phyloP scores from a whole-genome alignment of 768 basidiomycete genomes.

The Lactarius evosmus region DNA sequence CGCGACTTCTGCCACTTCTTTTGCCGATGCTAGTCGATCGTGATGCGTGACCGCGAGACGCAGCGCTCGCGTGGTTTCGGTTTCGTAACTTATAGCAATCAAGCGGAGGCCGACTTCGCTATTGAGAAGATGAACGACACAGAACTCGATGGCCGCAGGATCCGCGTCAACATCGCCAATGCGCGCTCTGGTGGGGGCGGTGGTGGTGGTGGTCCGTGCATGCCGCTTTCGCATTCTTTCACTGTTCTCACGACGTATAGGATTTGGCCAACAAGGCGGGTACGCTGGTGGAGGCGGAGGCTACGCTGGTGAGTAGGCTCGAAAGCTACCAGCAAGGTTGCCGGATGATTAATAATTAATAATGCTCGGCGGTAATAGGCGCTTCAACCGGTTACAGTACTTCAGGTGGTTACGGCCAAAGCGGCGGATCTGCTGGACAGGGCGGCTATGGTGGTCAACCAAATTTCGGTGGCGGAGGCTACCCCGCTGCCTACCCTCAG shows the following conservation, averaged over 20 bases:
- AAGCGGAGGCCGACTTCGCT: constrained; percentile 71
- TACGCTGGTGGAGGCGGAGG: constrained; percentile 37
- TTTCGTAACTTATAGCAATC: constrained; percentile 75
- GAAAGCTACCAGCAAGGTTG: neutral
- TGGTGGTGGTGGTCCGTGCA: constrained; percentile 42
- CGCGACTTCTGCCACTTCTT: constrained; percentile 4
- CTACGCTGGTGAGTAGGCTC: constrained; percentile 28
- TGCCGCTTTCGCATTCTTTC: neutral
- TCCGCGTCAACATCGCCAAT: constrained; percentile 85
- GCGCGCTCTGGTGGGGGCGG: constrained; percentile 54
- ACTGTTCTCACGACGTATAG: constrained; percentile 5
- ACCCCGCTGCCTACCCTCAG: constrained; percentile 7
- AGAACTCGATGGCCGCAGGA: constrained; percentile 88
- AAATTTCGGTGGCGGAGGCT: constrained; percentile 28
- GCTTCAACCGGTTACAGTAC: constrained; percentile 33
- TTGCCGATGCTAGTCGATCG: constrained; percentile 68
- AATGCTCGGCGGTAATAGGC: neutral
- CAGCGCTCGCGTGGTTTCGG: constrained; percentile 96
- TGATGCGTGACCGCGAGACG: constrained; percentile 98
- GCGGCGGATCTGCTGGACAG: constrained; percentile 34
- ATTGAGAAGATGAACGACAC: constrained; percentile 79
- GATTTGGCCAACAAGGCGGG: constrained; percentile 35
- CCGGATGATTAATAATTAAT: neutral
- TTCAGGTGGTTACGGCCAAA: constrained; percentile 29
- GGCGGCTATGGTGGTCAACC: constrained; percentile 29